Conservation (phyloP, 192 early-diverging fungal genomes). For the Podochytrium sp. region DNA sequence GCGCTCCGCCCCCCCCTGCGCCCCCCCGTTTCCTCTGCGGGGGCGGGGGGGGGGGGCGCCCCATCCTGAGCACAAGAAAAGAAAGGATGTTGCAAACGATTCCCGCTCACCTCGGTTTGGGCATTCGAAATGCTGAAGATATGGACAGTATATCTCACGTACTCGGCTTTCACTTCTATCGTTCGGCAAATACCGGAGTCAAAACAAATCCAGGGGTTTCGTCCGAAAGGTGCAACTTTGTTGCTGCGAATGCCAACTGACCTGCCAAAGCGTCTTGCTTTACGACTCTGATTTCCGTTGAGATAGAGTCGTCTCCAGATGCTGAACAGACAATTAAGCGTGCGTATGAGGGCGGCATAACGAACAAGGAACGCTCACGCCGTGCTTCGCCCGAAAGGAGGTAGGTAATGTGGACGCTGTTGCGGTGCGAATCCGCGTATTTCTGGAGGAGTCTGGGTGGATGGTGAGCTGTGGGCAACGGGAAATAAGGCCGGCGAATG, state of each 20-base stretch:
- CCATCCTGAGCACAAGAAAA: no score
- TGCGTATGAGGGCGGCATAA: neutral
- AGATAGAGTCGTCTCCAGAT: neutral
- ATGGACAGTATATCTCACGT: neutral
- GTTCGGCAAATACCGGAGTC: neutral
- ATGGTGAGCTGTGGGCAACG: neutral
- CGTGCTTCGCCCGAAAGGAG: neutral
- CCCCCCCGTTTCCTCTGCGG: no score
- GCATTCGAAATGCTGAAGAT: constrained; percentile 7
- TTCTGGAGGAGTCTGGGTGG: neutral
- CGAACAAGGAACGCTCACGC: neutral
- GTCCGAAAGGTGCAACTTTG: neutral
- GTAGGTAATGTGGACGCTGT: neutral
- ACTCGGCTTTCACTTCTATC: constrained; percentile 1
- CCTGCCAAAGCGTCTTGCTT: neutral
- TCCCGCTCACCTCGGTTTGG: constrained; percentile 2
- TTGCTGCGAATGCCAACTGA: neutral
- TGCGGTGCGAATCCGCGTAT: neutral
- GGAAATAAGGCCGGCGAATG: neutral
- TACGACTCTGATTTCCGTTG: constrained; percentile 3
- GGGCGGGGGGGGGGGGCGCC: no score
- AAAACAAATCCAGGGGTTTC: no score
- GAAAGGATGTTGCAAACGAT: no score
- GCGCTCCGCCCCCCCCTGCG: no score
- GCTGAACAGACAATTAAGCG: neutral